phyloP scores from a whole-genome alignment of 2,329 filamentous ascomycete genomes.

The Aspergillus fischeri region DNA sequence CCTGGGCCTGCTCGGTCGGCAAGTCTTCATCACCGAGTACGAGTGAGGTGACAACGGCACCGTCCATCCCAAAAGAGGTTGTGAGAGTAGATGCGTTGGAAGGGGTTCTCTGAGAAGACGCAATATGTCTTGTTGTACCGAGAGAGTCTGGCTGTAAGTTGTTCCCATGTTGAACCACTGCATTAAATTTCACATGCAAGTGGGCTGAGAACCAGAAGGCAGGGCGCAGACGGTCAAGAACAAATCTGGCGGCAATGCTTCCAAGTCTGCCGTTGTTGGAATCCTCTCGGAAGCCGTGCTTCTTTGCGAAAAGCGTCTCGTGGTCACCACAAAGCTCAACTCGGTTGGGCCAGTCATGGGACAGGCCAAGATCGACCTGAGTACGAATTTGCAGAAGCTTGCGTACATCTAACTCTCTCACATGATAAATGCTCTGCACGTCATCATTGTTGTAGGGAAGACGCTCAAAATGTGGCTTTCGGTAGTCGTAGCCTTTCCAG shows the following conservation, averaged over 20 bases:
- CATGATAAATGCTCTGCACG: slow-evolving; percentile 79
- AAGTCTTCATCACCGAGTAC: slow-evolving; percentile 6
- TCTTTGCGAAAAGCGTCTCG: slow-evolving; percentile 64
- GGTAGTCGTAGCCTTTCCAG: slow-evolving; percentile 88
- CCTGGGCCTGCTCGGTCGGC: neutral
- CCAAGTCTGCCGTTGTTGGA: slow-evolving; percentile 72
- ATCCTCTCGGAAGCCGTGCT: slow-evolving; percentile 71
- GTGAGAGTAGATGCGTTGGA: neutral
- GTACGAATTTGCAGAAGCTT: slow-evolving; percentile 81
- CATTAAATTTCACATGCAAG: slow-evolving; percentile 82
- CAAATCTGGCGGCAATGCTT: slow-evolving; percentile 71
- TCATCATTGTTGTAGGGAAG: slow-evolving; percentile 78
- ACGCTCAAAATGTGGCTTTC: slow-evolving; percentile 76
- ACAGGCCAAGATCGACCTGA: slow-evolving; percentile 85
- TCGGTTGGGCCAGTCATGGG: slow-evolving; percentile 89
- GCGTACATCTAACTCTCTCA: slow-evolving; percentile 83
- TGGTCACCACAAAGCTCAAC: slow-evolving; percentile 76
- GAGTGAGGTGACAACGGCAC: slow-evolving; percentile 11
- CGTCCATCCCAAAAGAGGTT: slow-evolving; percentile 18
- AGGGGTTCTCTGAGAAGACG: neutral
- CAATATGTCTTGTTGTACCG: neutral
- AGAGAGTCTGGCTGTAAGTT: slow-evolving; percentile 11
- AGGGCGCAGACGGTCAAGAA: slow-evolving; percentile 77
- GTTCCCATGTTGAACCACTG: slow-evolving; percentile 50
- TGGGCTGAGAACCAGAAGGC: slow-evolving; percentile 92